phyloP scores from a whole-genome alignment of 768 basidiomycete species.

The Gymnopilus junonius region DNA sequence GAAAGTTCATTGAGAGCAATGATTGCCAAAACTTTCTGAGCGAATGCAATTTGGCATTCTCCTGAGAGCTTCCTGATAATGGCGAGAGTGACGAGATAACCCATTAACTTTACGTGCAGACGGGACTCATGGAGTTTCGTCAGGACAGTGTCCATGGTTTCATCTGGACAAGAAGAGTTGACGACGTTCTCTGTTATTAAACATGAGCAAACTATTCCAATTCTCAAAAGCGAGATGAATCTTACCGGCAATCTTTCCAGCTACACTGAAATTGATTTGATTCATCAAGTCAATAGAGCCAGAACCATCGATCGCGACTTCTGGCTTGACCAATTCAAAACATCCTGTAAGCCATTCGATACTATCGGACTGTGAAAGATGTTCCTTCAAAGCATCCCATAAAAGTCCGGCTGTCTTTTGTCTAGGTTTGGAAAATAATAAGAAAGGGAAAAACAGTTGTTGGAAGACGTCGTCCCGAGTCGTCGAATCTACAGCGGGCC shows the following conservation, averaged over 20 bases:
- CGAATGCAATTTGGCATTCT: conserved; percentile 60
- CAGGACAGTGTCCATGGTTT: conserved; percentile 54
- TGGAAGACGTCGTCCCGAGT: conserved; percentile 45
- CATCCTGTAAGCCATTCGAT: conserved; percentile 64
- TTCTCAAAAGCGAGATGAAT: conserved; percentile 7
- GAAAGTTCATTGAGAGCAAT: conserved; percentile 52
- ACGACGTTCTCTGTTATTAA: conserved; percentile 68
- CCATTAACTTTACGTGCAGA: conserved; percentile 58
- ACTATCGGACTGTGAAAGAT: conserved; percentile 12
- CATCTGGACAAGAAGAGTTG: conserved; percentile 45
- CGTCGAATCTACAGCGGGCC: conserved; percentile 25
- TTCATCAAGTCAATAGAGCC: conserved; percentile 49
- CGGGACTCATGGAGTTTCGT: conserved; percentile 52
- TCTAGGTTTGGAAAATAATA: conserved; percentile 75
- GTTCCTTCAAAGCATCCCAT: conserved; percentile 70
- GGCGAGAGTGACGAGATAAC: conserved; percentile 65
- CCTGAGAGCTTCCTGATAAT: conserved; percentile 61
- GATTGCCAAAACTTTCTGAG: conserved; percentile 47
- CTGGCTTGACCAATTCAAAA: conserved; percentile 42
- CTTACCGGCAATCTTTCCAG: conserved; percentile 69
- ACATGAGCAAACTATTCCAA: not conserved
- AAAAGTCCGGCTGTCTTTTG: conserved; percentile 67
- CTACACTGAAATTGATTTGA: conserved; percentile 56
- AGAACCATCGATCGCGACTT: conserved; percentile 34
- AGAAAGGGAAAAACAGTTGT: conserved; percentile 68